Conservation (phyloP, 345 rosid species). For the Zanthoxylum bungeanum region DNA sequence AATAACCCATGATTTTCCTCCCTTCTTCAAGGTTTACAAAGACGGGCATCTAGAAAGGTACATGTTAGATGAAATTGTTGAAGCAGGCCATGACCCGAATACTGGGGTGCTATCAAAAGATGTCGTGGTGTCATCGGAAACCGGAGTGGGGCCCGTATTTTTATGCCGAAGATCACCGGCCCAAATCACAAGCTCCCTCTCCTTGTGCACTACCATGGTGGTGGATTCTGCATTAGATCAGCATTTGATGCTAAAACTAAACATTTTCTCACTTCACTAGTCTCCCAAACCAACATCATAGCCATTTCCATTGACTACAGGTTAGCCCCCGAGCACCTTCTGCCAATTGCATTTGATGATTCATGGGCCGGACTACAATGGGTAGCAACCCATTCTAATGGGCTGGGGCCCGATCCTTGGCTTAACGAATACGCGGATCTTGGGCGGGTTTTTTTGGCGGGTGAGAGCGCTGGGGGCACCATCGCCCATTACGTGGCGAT, state of each 20-base stretch:
- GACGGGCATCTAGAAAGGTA: conserved; percentile 27
- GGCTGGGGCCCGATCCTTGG: conserved; percentile 32
- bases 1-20: conserved; percentile 27
- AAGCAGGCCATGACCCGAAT: conserved; percentile 14
- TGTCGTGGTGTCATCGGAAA: conserved; percentile 19
- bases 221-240: conserved; percentile 27
- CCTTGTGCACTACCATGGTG: conserved; percentile 36
- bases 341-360: conserved; percentile 40
- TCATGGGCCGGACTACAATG: conserved; percentile 39
- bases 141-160: conserved; percentile 22
- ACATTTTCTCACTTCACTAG: conserved; percentile 7
- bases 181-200: conserved; percentile 25
- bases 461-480: conserved; percentile 46
- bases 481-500: conserved; percentile 28
- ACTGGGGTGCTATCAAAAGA: conserved; percentile 30
- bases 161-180: conserved; percentile 10
- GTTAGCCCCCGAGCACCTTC: conserved; percentile 36
- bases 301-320: conserved; percentile 35
- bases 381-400: conserved; percentile 20
- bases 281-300: conserved; percentile 13
- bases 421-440: conserved; percentile 27
- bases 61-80: neutral
- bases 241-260: conserved; percentile 13
- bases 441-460: conserved; percentile 26
- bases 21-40: conserved; percentile 32